Conservation (phyloP, 768 basidiomycete genomes). For the Paxillus involutus region DNA sequence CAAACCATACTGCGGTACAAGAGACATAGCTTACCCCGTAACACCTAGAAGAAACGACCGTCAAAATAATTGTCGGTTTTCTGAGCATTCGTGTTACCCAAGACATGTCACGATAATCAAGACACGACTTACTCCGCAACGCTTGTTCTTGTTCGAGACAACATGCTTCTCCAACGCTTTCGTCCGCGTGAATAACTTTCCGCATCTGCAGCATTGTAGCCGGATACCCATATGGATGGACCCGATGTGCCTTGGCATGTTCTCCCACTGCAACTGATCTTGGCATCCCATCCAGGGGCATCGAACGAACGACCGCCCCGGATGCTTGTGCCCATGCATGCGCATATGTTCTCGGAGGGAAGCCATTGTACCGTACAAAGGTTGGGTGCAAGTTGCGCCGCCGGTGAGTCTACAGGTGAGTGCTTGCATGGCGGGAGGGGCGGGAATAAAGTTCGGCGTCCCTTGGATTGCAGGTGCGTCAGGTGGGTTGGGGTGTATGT, state of each 20-base stretch:
- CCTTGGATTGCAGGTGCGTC: not conserved
- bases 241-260: conserved; percentile 7
- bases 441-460: not conserved
- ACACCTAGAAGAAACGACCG: no score
- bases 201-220: conserved; percentile 1
- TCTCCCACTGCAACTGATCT: conserved; percentile 3
- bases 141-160: not conserved
- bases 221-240: conserved; percentile 4
- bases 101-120: not conserved
- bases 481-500: not conserved
- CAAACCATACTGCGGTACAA: no score
- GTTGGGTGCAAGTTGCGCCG: not conserved
- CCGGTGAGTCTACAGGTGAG: conserved; percentile 1
- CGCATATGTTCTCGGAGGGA: conserved; percentile 11
- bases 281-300: conserved; percentile 13
- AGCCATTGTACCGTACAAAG: not conserved
- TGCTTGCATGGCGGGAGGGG: not conserved
- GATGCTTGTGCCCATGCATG: conserved; percentile 9
- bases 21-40: no score
- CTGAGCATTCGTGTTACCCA: no score
- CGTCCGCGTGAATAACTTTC: conserved; percentile 4
- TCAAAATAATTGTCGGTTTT: no score
- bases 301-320: not conserved
- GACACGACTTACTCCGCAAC: not conserved
- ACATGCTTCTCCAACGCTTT: conserved; percentile 3